phyloP scores from a whole-genome alignment of 768 basidiomycete species.

The Hydnomerulius pinastri region DNA sequence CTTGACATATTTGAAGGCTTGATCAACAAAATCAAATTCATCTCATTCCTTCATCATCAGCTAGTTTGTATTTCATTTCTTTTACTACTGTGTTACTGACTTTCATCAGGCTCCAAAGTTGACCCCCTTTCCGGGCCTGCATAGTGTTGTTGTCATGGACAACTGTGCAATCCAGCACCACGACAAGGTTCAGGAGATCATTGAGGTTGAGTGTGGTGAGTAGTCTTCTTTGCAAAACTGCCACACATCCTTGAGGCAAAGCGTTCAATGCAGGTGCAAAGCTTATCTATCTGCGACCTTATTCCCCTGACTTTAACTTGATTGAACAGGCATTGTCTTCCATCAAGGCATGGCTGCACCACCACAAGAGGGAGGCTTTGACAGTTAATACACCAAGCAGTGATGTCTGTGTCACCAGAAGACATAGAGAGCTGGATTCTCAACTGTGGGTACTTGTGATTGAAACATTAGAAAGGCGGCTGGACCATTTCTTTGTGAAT shows the following conservation, averaged over 20 bases:
- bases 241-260: not conserved
- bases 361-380: slow-evolving; percentile 21
- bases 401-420: slow-evolving; percentile 13
- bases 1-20: too few species aligned
- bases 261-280: slow-evolving; percentile 19
- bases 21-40: too few species aligned
- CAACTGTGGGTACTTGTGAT: slow-evolving; percentile 22
- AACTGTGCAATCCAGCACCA: slow-evolving; percentile 44
- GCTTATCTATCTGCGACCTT: slow-evolving; percentile 33
- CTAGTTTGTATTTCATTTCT: not conserved
- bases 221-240: not conserved
- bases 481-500: too few species aligned
- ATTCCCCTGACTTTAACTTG: slow-evolving; percentile 38
- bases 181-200: slow-evolving; percentile 33
- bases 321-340: slow-evolving; percentile 37
- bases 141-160: slow-evolving; percentile 40
- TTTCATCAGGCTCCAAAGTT: slow-evolving; percentile 22
- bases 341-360: slow-evolving; percentile 31
- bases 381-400: slow-evolving; percentile 24
- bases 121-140: slow-evolving; percentile 36
- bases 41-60: not conserved
- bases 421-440: slow-evolving; percentile 23
- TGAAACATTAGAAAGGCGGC: slow-evolving; percentile 4
- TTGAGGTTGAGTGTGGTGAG: slow-evolving; percentile 23
- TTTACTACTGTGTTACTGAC: not conserved